Evolutionary conservation across 345 rosid genomes (phyloP), one percentile per base, ranked within the genome.

Genomic region (Brassica nigra): DNA sequence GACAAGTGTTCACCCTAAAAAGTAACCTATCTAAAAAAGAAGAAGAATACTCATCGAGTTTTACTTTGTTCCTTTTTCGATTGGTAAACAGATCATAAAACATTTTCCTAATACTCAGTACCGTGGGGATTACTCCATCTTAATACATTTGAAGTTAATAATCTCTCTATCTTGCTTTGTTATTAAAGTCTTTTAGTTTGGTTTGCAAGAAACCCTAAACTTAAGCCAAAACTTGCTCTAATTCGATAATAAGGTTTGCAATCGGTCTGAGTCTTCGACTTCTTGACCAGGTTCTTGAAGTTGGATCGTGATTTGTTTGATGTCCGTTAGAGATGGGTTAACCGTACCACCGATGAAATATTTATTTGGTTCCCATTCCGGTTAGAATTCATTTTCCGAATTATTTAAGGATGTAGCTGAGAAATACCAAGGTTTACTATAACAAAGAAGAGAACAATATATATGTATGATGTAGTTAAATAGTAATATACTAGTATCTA

Each of bases 1-100:
- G 81, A 86, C 52, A 66, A 79, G 58, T 74, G 55, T 68, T 49
- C 70, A 36, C 8, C 9, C 34, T 8, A 47, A 47, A 12, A 63
- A 37, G 16, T 54, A n/a, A n/a, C 1, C 59, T 54, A 8, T 15
- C 65, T 54, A 12, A 59, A 71, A 37, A 14, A 5, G 16, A 23
- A 28, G 8, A 31, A 68, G 61, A 47, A 30, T 67, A 9, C 65
- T 57, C 74, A 34, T 55, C 37, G 8, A 12, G 69, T 62, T 61
- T 39, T 39, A 72, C 77, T 55, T 65, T 39, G 42, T 59, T 67
- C 23, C 3, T 59, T 63, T 18, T 55, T 33, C 78, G 1, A 33
- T 74, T 79, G 82, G 70, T 61, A 61, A 44, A 47, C 14, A 27
- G 44, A 47, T 52, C 6, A 47, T 39, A 31, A 20, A 59, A 59